Conservation (phyloP, 495 filamentous ascomycete species). For the Platismatia glauca region DNA sequence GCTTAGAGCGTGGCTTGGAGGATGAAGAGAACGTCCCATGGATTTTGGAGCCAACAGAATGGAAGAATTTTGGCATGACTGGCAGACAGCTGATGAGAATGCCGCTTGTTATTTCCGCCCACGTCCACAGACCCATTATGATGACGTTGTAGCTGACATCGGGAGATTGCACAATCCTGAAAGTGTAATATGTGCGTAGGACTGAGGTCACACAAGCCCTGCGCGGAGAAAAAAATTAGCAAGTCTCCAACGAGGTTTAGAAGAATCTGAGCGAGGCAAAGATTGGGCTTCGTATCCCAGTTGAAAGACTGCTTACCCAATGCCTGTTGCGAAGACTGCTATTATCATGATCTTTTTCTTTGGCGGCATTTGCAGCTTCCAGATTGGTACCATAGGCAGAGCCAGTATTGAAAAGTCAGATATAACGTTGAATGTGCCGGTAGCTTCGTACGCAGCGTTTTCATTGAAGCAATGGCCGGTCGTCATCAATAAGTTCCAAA, state of each 20-base stretch:
- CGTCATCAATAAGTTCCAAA: constrained; percentile 26
- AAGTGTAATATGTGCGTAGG: constrained; percentile 17
- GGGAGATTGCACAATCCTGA: neutral
- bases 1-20: too few relatives aligned
- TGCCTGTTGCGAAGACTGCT: constrained; percentile 18
- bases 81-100: constrained; percentile 20
- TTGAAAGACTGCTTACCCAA: constrained; percentile 10
- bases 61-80: constrained; percentile 18
- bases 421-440: constrained; percentile 13
- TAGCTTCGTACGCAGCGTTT: constrained; percentile 20
- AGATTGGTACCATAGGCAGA: constrained; percentile 18
- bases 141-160: constrained; percentile 19
- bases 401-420: constrained; percentile 11
- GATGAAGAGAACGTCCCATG: too few relatives aligned
- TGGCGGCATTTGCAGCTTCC: constrained; percentile 16
- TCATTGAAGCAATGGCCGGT: constrained; percentile 33
- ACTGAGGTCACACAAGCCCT: constrained; percentile 20
- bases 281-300: neutral
- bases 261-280: neutral
- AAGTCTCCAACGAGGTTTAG: too few relatives aligned
- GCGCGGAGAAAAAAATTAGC: neutral
- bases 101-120: constrained; percentile 12
- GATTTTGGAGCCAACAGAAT: constrained; percentile 9
- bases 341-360: constrained; percentile 4
- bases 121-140: constrained; percentile 14